A percentile compares a stretch with the other conserved stretches of the same genome.
Evolutionary conservation across 2,329 filamentous ascomycete species (phyloP).

Genomic region (Curvularia eragrostidis): DNA sequence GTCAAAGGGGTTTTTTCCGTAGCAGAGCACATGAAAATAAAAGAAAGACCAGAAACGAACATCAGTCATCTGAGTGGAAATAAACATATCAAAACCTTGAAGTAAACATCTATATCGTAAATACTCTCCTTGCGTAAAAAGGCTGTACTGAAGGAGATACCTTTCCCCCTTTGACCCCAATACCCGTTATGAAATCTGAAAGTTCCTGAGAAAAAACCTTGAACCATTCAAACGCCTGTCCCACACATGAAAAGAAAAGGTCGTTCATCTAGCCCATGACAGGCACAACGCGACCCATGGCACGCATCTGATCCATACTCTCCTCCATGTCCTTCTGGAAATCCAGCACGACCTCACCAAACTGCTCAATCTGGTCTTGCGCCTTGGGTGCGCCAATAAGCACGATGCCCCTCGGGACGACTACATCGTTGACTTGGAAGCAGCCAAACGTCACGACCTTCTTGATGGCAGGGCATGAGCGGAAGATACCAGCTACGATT

Average conservation of each 20-base stretch:
- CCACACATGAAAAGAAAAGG: not conserved
- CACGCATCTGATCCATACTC: constrained; percentile 9
- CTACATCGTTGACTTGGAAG: constrained; percentile 64
- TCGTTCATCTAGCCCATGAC: constrained; percentile 24
- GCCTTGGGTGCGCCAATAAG: constrained; percentile 66
- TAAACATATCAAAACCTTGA: not conserved
- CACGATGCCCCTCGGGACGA: constrained; percentile 64
- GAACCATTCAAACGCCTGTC: not conserved
- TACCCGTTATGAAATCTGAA: not conserved
- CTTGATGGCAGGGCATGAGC: constrained; percentile 64
- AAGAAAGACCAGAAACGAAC: not conserved
- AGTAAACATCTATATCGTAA: not conserved
- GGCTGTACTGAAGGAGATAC: not conserved
- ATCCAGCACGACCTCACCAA: constrained; percentile 49
- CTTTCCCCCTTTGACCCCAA: not conserved
- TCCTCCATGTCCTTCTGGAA: constrained; percentile 33
- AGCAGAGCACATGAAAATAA: not conserved
- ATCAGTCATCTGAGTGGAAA: not conserved
- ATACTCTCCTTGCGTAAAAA: not conserved
- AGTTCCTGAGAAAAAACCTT: not conserved
- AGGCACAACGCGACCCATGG: constrained; percentile 30
- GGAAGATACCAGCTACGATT: constrained; percentile 69
- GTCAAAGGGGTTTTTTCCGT: not conserved
- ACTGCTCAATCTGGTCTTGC: constrained; percentile 63
- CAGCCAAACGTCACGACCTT: constrained; percentile 69